Conservation (phyloP, 2,329 filamentous ascomycete species). For the Rhytidhysteron rufulum region DNA sequence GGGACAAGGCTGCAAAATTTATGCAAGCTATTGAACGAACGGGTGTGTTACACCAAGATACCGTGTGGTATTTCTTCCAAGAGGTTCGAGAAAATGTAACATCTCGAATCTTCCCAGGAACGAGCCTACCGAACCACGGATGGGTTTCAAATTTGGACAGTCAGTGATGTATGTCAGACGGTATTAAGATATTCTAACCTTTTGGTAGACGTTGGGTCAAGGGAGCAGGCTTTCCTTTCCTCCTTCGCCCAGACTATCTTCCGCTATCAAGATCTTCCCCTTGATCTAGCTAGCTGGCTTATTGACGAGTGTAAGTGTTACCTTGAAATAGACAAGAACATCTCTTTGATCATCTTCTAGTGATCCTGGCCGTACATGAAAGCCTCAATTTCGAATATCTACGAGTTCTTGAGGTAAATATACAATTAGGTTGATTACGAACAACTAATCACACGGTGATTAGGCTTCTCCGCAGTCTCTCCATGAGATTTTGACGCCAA, state of each 20-base stretch:
- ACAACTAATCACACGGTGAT: conserved; percentile 12
- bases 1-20: conserved; percentile 57
- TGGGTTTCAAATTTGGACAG: conserved; percentile 33
- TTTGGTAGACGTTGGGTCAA: conserved; percentile 13
- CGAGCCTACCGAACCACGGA: conserved; percentile 23
- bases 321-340: background rate
- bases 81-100: conserved; percentile 6
- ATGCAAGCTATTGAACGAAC: conserved; percentile 58
- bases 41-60: conserved; percentile 53
- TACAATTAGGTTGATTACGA: background rate
- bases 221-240: conserved; percentile 39
- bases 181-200: conserved; percentile 8
- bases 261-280: conserved; percentile 31
- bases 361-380: conserved; percentile 27
- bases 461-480: conserved; percentile 21
- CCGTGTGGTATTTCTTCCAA: conserved; percentile 54
- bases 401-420: conserved; percentile 23
- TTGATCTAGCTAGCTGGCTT: conserved; percentile 41
- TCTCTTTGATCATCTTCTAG: conserved; percentile 17
- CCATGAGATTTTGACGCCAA: conserved; percentile 35
- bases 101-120: conserved; percentile 11
- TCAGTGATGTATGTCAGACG: conserved; percentile 4
- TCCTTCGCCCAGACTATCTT: conserved; percentile 41
- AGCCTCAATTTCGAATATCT: conserved; percentile 34
- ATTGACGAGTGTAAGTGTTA: conserved; percentile 29